Percentiles rank a stretch among this genome's conserved stretches.
Evolutionary conservation across 495 filamentous ascomycete genomes (phyloP).

Genomic region (Penicillium desertorum): DNA sequence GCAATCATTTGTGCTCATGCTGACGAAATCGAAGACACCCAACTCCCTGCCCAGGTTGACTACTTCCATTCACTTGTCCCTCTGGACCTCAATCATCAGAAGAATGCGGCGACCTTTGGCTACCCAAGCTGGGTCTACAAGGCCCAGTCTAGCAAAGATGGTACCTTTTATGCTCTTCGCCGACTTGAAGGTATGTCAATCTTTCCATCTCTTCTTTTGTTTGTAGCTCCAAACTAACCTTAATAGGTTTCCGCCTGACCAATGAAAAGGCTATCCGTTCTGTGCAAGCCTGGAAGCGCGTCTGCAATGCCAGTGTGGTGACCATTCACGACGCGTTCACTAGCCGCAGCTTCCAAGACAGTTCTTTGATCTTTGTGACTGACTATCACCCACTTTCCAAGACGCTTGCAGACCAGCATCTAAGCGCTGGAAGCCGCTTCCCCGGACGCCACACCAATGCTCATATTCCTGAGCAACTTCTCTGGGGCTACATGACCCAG

Average conservation of each 20-base stretch:
- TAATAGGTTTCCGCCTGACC: conserved; percentile 69
- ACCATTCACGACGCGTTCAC: conserved; percentile 91
- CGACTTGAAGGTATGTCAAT: conserved; percentile 69
- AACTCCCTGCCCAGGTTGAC: conserved; percentile 72
- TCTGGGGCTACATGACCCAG: conserved; percentile 94
- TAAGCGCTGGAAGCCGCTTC: conserved; percentile 58
- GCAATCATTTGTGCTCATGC: conserved; percentile 10
- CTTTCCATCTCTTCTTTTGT: neutral
- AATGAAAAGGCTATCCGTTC: conserved; percentile 84
- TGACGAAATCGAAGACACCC: conserved; percentile 50
- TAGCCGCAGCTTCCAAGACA: conserved; percentile 87
- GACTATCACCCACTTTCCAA: conserved; percentile 91
- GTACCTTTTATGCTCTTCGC: conserved; percentile 77
- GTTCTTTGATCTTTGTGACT: conserved; percentile 89
- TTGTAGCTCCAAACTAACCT: conserved; percentile 9
- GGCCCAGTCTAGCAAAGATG: conserved; percentile 84
- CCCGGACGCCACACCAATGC: conserved; percentile 41
- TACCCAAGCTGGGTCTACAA: conserved; percentile 94
- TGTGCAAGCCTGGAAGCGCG: conserved; percentile 87
- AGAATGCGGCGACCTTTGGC: conserved; percentile 72
- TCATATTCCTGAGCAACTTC: conserved; percentile 68
- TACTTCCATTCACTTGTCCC: conserved; percentile 88
- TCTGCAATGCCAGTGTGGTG: conserved; percentile 79
- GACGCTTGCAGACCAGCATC: conserved; percentile 82
- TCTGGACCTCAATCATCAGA: conserved; percentile 78